Evolutionary conservation across 179 eudicot species (phyloP).

Genomic region (Silene coronaria): DNA sequence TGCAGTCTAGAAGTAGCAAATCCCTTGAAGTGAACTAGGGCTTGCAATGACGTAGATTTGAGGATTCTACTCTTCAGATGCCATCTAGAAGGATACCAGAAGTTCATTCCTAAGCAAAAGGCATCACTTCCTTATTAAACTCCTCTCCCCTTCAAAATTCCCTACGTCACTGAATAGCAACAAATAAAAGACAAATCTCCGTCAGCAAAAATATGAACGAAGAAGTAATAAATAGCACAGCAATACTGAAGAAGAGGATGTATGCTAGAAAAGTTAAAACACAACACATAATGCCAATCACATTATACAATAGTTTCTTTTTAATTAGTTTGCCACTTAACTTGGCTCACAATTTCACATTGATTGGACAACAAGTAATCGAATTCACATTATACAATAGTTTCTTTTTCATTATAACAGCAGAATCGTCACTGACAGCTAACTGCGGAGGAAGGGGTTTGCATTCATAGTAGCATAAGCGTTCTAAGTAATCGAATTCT

Average conservation of each 20-base stretch:
- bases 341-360: background rate
- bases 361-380: background rate
- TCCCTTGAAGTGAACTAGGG: slow-evolving; percentile 15
- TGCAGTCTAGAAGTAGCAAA: slow-evolving; percentile 22
- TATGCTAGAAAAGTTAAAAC: background rate
- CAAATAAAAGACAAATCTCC: background rate
- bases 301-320: background rate
- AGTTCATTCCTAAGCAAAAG: slow-evolving; percentile 19
- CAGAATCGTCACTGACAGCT: background rate
- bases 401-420: background rate
- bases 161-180: background rate
- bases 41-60: slow-evolving; percentile 5
- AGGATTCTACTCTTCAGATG: slow-evolving; percentile 6
- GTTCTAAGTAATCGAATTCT: background rate
- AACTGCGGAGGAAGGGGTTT: no score
- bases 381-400: background rate
- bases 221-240: background rate
- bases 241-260: background rate
- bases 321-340: background rate
- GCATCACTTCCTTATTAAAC: slow-evolving; percentile 6
- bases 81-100: slow-evolving; percentile 18
- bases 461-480: background rate
- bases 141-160: background rate
- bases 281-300: background rate
- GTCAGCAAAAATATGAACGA: background rate